phyloP scores from a whole-genome alignment of 148 eudicot species.

The Nepenthes gracilis region DNA sequence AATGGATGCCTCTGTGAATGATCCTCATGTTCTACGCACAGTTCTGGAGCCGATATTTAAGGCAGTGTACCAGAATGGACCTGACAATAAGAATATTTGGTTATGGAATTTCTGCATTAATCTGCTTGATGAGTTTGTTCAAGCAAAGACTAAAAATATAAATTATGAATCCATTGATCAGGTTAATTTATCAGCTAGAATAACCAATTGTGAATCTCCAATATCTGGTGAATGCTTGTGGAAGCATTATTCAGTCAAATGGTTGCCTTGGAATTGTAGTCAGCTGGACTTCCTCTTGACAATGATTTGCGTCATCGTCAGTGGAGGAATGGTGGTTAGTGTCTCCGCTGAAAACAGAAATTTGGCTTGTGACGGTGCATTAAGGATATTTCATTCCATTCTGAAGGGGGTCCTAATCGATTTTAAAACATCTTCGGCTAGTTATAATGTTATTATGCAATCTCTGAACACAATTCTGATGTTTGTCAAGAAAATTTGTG shows the following conservation, averaged over 20 bases:
- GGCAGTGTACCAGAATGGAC: slow-evolving; percentile 32
- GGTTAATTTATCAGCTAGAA: slow-evolving; percentile 10
- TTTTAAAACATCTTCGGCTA: slow-evolving; percentile 24
- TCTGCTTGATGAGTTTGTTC: slow-evolving; percentile 40
- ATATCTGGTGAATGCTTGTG: slow-evolving; percentile 17
- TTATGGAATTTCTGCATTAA: slow-evolving; percentile 50
- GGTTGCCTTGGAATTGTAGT: slow-evolving; percentile 53
- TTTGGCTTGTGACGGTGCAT: slow-evolving; percentile 26
- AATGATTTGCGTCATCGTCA: slow-evolving; percentile 27
- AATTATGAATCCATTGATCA: slow-evolving; percentile 14
- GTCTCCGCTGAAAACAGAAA: slow-evolving; percentile 21
- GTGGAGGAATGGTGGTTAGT: slow-evolving; percentile 19
- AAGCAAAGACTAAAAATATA: slow-evolving; percentile 19
- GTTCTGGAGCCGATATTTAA: slow-evolving; percentile 68
- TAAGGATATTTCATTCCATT: slow-evolving; percentile 39
- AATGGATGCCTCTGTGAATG: slow-evolving; percentile 45
- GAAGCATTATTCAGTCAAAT: slow-evolving; percentile 39
- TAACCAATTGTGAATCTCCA: slow-evolving; percentile 8
- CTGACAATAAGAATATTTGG: slow-evolving; percentile 37
- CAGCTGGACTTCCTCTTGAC: slow-evolving; percentile 47
- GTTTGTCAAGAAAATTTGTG: slow-evolving; percentile 31
- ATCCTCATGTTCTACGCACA: slow-evolving; percentile 27
- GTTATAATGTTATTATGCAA: slow-evolving; percentile 36
- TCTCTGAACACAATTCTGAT: slow-evolving; percentile 35
- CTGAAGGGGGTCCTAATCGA: slow-evolving; percentile 43